Percentiles rank a stretch among this genome's conserved stretches.
phyloP scores from a whole-genome alignment of 208 protist species.

The Trypanosoma conorhini region DNA sequence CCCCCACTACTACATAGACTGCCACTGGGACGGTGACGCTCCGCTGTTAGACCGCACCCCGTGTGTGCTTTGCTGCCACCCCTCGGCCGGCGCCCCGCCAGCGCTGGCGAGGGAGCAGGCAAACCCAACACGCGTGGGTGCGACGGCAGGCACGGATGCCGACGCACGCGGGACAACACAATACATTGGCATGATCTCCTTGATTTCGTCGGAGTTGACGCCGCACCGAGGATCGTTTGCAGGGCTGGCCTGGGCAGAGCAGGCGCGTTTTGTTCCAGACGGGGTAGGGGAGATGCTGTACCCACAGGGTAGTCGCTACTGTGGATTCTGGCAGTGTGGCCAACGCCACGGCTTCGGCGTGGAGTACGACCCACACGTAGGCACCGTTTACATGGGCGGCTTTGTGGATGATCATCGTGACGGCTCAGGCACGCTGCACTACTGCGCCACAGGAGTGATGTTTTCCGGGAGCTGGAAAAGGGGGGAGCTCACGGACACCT shows the following conservation, averaged over 20 bases:
- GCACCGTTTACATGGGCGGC: slow-evolving; percentile 52
- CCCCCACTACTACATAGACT: slow-evolving; percentile 44
- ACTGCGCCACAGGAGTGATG: slow-evolving; percentile 45
- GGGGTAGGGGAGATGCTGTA: slow-evolving; percentile 33
- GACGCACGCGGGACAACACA: slow-evolving; percentile 2
- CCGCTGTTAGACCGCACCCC: slow-evolving; percentile 31
- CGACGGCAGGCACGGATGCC: not conserved
- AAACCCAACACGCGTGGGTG: not conserved
- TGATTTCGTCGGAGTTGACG: slow-evolving; percentile 16
- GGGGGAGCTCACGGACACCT: slow-evolving; percentile 16
- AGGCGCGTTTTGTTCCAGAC: slow-evolving; percentile 31
- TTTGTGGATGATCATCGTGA: slow-evolving; percentile 36
- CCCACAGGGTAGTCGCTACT: slow-evolving; percentile 39
- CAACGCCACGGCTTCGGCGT: slow-evolving; percentile 65
- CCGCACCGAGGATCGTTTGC: slow-evolving; percentile 11
- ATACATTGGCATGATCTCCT: slow-evolving; percentile 33
- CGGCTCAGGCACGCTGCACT: slow-evolving; percentile 44
- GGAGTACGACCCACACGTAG: slow-evolving; percentile 30
- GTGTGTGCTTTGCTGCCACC: slow-evolving; percentile 23
- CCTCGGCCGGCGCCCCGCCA: not conserved
- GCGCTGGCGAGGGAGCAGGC: not conserved
- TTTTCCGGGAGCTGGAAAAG: slow-evolving; percentile 57
- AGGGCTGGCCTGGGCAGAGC: slow-evolving; percentile 28
- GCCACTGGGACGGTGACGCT: slow-evolving; percentile 48
- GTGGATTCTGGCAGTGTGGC: slow-evolving; percentile 54